A percentile compares a stretch with the other conserved stretches of the same genome.
phyloP scores from a whole-genome alignment of 768 basidiomycete species.

The Tulasnella sp. region DNA sequence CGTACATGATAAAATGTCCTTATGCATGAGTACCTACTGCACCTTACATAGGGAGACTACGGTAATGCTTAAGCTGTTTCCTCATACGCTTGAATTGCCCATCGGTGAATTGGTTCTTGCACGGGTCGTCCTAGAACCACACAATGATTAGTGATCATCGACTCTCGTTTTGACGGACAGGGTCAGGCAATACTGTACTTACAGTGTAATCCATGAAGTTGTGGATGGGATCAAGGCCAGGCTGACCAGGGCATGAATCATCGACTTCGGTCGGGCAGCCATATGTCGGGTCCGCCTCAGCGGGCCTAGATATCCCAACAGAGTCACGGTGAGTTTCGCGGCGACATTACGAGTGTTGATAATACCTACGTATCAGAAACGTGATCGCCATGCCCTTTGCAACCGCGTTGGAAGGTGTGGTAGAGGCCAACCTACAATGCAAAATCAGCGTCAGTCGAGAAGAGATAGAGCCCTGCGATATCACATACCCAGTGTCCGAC shows the following conservation, averaged over 20 bases:
- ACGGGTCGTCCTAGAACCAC: conserved; percentile 17
- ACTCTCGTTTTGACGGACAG: not conserved
- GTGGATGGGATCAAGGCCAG: conserved; percentile 19
- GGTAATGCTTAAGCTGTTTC: conserved; percentile 11
- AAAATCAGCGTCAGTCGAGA: too few species aligned
- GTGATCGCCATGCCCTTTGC: conserved; percentile 20
- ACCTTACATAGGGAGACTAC: conserved; percentile 12
- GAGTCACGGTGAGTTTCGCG: conserved; percentile 2
- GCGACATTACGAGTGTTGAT: conserved; percentile 21
- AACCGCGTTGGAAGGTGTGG: conserved; percentile 32
- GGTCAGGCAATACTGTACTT: not conserved
- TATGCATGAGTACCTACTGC: too few species aligned
- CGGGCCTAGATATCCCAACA: conserved; percentile 16
- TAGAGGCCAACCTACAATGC: conserved; percentile 32
- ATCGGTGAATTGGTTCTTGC: conserved; percentile 19
- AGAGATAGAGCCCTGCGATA: too few species aligned
- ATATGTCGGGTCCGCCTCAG: conserved; percentile 22
- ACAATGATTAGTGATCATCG: not conserved
- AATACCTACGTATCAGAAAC: conserved; percentile 21
- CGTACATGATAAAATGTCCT: too few species aligned
- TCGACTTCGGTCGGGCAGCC: conserved; percentile 30
- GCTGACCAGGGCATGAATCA: conserved; percentile 26
- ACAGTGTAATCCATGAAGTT: conserved; percentile 20
- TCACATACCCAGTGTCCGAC: conserved; percentile 32
- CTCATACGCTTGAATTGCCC: conserved; percentile 15